Evolutionary conservation across 257 asterid species (phyloP).

Genomic region (Nicotiana obtusifolia): DNA sequence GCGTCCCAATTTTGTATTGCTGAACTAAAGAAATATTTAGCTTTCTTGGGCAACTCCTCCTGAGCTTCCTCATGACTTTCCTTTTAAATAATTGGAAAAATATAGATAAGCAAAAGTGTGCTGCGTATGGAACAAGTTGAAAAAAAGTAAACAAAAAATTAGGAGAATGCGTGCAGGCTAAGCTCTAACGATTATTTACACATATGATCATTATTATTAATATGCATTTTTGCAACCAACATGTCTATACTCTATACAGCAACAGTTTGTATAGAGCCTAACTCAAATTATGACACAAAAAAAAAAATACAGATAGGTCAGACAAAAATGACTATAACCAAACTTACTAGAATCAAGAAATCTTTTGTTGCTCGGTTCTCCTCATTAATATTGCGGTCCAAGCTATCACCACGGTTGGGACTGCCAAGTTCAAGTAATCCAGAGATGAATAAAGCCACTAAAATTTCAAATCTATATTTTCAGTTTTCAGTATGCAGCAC

Average conservation of each 20-base stretch:
- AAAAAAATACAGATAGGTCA: constrained; percentile 1
- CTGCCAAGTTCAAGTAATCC: constrained; percentile 42
- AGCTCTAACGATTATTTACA: not conserved
- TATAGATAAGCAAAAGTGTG: constrained; percentile 6
- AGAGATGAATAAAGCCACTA: not conserved
- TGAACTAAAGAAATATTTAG: constrained; percentile 67
- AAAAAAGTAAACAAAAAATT: not conserved
- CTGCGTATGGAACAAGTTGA: constrained; percentile 6
- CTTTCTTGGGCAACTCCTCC: constrained; percentile 81
- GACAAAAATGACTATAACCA: not conserved
- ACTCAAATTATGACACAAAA: not conserved
- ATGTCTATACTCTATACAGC: not conserved
- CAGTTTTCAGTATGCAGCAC: constrained; percentile 12
- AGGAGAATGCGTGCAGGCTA: not conserved
- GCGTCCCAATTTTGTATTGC: constrained; percentile 96
- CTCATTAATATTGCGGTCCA: constrained; percentile 80
- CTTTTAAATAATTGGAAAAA: constrained; percentile 28
- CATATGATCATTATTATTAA: not conserved
- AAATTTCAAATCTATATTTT: constrained; percentile 2
- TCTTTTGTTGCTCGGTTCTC: constrained; percentile 62
- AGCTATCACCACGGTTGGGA: constrained; percentile 89
- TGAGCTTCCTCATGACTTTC: constrained; percentile 90
- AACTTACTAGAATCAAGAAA: constrained; percentile 80
- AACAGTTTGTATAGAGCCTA: not conserved
- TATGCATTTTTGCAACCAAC: not conserved